Conservation (phyloP, 2,329 filamentous ascomycete genomes). For the Cordyceps militaris region DNA sequence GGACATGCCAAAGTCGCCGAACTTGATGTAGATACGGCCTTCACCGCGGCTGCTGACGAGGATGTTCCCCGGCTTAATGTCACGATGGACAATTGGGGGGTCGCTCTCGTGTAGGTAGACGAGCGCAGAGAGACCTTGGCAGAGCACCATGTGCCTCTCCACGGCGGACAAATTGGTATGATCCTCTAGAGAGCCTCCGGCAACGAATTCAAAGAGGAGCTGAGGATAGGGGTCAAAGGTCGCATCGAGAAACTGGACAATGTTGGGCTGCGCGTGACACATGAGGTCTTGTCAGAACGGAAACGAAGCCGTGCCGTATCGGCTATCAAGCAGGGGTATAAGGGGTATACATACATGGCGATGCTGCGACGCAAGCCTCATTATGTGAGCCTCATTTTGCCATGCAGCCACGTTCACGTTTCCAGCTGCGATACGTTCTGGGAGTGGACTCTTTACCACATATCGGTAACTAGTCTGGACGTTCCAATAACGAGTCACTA, state of each 20-base stretch:
- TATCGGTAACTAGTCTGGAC: not conserved
- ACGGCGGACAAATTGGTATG: not conserved
- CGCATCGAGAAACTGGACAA: not conserved
- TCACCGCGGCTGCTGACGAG: not conserved
- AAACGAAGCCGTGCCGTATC: not conserved
- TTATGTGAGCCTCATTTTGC: not conserved
- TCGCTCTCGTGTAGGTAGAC: not conserved
- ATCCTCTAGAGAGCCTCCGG: not conserved
- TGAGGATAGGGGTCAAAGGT: not conserved
- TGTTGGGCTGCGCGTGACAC: not conserved
- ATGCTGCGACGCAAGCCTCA: not conserved
- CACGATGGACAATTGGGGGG: not conserved
- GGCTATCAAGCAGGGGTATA: not conserved
- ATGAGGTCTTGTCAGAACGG: no score
- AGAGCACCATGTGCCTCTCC: not conserved
- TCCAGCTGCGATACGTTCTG: no score
- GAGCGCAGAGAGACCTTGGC: not conserved
- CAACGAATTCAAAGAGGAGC: not conserved
- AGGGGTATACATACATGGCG: not conserved
- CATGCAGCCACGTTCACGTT: not conserved
- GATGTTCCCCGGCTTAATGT: not conserved
- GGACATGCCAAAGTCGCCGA: not conserved
- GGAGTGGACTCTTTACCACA: not conserved
- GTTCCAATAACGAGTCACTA: not conserved
- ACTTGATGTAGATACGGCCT: not conserved